Base-by-base conservation (phyloP, 1,284 basidiomycete genomes). In the Tetrapyrgos nigripes region DNA sequence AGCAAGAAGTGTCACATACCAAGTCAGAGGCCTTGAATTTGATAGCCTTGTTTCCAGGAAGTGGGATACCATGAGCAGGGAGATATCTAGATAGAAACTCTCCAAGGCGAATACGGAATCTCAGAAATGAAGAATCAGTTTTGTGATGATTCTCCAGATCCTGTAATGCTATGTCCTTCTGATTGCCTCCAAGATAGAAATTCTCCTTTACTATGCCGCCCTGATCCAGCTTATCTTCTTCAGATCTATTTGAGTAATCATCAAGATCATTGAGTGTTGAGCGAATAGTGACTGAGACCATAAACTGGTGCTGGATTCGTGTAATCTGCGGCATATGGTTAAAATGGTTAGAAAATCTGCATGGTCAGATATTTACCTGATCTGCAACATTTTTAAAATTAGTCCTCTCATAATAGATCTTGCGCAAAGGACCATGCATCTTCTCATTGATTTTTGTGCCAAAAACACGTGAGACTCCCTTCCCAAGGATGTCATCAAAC, bases 391-490 rank as follows among this genome's bases (percentile, higher is more conserved):
- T 46, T 31, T 53, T 52, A 31, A 62, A 62, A 29, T 62, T 62
- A 3, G 61, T 62, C n/a, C 45, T 37, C 4, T 37, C 2, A 10
- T 49, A 54, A 33, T 62, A 62, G 1, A 50, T 53, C 24, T 57
- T 24, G 17, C 51, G 26, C 6, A 3, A 55, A 21, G 3, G 53
- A 28, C 46, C 60, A 57, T 71, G 68, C 17, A 60, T 29, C 50
- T 64, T 64, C 51, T 70, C 68, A 51, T 64, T 67, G 19, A 62
- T 60, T 46, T 68, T 67, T 1, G 68, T 70, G 43, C 59, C 3
- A 59, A 59, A 23, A 24, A 67, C 63, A 3, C 47, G 21, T 1
- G 55, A 51, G 3, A 58, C 61, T 13, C 70, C 70, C 51, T 71
- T 70, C 3, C 37, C 55, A 11, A 19, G n/a, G 29, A 72, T 68